Base-by-base conservation (phyloP, 345 rosid species). In the Eucalyptus pauciflora region DNA sequence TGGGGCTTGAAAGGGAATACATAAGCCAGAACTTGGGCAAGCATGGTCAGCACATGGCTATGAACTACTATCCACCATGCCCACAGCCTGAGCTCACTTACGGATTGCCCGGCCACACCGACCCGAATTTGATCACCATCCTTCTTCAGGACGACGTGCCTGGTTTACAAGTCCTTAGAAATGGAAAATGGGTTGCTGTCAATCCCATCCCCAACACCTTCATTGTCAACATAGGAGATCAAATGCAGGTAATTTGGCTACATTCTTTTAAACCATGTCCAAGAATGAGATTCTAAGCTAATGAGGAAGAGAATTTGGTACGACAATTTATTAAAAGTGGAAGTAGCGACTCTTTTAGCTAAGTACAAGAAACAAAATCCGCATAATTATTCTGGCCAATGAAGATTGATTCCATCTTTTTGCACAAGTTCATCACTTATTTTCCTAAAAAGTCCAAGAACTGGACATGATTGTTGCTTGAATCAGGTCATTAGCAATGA, bases 1-100 rank as follows among this genome's bases (percentile, higher is more conserved):
- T 96, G 89, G 96, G 97, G 18, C 93, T 96, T 80, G 91, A 91
- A 86, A 94, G 33, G 37, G 93, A 95, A 64, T 91, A 89, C 86
- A 90, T 96, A 52, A 91, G 89, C 52, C 92, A 91, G 87, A 86
- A 24, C 31, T 62, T 96, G 25, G 89, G 95, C 37, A 87, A 87
- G 83, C 96, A 97, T 24, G 99, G 94, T n/a, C 99, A 97, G 69
- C 97, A 95, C 89, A 93, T 97, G 98, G 96, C 98, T 25, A 89
- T 97, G 87, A 97, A 97, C 92, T 97, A 94, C 91, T 97, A 97
- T 67, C 98, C 98, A 2, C 95, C 97, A 0, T 97, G 98, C 89
- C 99, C 98, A 3, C 92, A 95, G 86, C 99, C 98, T 2, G 96
- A 96, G 86, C 93, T 97, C 27, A 95, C 98, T 15, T 96, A 91